phyloP scores from a whole-genome alignment of 2,329 filamentous ascomycete species.

The Pseudodiploospora longispora region DNA sequence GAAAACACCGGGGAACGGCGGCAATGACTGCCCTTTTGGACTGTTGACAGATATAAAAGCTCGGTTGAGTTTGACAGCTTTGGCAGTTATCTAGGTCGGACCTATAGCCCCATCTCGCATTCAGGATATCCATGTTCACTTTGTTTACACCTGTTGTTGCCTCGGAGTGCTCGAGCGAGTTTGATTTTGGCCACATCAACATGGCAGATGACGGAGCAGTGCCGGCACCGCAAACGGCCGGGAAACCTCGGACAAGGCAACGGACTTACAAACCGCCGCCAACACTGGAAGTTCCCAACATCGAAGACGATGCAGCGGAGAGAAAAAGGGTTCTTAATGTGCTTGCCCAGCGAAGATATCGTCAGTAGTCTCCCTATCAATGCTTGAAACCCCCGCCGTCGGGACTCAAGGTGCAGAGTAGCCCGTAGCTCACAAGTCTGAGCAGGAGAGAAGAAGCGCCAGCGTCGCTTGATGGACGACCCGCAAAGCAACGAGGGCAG shows the following conservation, averaged over 20 bases:
- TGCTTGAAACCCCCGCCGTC: too few species aligned
- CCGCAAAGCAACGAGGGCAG: background rate
- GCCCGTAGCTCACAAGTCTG: background rate
- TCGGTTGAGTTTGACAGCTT: background rate
- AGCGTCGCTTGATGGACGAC: slow-evolving; percentile 17
- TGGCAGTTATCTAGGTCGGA: background rate
- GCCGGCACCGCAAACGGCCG: slow-evolving; percentile 1
- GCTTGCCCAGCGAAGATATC: slow-evolving; percentile 45
- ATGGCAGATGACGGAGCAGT: background rate
- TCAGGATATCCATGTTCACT: background rate
- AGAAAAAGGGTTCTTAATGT: slow-evolving; percentile 47
- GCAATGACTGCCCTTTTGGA: too few species aligned
- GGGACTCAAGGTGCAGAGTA: background rate
- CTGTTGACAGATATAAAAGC: background rate
- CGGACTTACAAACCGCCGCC: slow-evolving; percentile 31
- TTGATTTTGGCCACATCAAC: background rate
- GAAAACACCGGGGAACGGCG: too few species aligned
- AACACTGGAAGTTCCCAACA: slow-evolving; percentile 35
- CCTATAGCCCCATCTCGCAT: background rate
- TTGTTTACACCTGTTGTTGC: too few species aligned
- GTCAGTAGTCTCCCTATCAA: slow-evolving; percentile 19
- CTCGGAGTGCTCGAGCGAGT: background rate
- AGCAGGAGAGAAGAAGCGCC: slow-evolving; percentile 25
- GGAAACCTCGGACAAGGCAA: slow-evolving; percentile 29
- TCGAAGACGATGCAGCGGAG: slow-evolving; percentile 43